Percentiles rank a stretch among this genome's conserved stretches.
Evolutionary conservation across 768 basidiomycete species (phyloP).

Genomic region (Holtermanniella nyarrowii): DNA sequence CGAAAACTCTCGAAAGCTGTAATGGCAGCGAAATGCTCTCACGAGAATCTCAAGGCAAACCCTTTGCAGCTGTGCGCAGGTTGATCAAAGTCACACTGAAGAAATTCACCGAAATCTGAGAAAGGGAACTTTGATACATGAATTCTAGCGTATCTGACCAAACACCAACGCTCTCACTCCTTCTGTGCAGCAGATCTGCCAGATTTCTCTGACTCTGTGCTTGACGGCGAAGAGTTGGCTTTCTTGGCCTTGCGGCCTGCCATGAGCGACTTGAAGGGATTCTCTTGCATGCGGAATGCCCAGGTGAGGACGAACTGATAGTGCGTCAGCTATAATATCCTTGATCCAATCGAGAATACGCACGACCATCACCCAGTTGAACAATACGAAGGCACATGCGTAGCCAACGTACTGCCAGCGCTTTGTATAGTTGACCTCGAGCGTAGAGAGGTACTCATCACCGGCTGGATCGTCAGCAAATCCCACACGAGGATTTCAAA

Average conservation of each 20-base stretch:
- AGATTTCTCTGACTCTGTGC: too few relatives aligned
- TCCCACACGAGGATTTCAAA: not conserved
- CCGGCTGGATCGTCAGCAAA: conserved; percentile 6
- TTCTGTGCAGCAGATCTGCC: too few relatives aligned
- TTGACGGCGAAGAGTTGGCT: too few relatives aligned
- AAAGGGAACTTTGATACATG: too few relatives aligned
- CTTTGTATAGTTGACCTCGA: conserved; percentile 7
- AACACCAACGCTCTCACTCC: too few relatives aligned
- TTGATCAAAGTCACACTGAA: too few relatives aligned
- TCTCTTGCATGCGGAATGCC: not conserved
- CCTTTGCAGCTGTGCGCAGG: too few relatives aligned
- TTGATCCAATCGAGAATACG: not conserved
- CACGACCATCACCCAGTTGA: not conserved
- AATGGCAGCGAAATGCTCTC: too few relatives aligned
- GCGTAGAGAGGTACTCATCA: conserved; percentile 26
- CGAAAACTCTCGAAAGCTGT: too few relatives aligned
- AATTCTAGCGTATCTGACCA: too few relatives aligned
- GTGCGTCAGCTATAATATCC: not conserved
- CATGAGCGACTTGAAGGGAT: not conserved
- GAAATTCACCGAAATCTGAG: too few relatives aligned
- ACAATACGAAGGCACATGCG: not conserved
- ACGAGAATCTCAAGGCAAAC: too few relatives aligned
- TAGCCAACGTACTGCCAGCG: not conserved
- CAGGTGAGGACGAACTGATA: not conserved
- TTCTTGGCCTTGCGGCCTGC: not conserved